phyloP scores from a whole-genome alignment of 2,329 filamentous ascomycete species.

The Cytospora piceae region DNA sequence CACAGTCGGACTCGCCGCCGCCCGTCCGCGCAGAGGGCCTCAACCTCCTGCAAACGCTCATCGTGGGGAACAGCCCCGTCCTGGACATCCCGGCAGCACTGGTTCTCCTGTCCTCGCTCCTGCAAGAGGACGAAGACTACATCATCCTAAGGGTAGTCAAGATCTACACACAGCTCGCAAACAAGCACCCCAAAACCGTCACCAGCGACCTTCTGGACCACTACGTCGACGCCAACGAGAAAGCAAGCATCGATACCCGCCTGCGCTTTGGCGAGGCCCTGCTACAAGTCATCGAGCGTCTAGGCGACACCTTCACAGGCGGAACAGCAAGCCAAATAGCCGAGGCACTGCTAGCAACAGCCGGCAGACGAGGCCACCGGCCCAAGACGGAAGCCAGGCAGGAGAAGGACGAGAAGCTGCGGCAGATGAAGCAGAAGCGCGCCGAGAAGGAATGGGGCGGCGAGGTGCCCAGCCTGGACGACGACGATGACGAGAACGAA shows the following conservation, averaged over 20 bases:
- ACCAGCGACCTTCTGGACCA: conserved; percentile 66
- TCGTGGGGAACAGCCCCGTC: conserved; percentile 58
- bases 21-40: conserved; percentile 70
- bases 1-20: conserved; percentile 62
- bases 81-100: conserved; percentile 69
- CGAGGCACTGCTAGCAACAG: conserved; percentile 64
- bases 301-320: conserved; percentile 59
- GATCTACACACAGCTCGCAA: conserved; percentile 64
- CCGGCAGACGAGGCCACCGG: conserved; percentile 65
- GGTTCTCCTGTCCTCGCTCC: conserved; percentile 65
- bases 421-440: conserved; percentile 53
- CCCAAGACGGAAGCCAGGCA: conserved; percentile 63
- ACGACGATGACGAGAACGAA: conserved; percentile 49
- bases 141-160: conserved; percentile 71
- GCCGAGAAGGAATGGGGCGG: conserved; percentile 60
- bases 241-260: conserved; percentile 62
- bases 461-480: conserved; percentile 52
- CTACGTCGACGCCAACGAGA: conserved; percentile 67
- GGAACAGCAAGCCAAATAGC: conserved; percentile 56
- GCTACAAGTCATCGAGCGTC: conserved; percentile 64
- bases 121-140: conserved; percentile 71
- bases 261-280: conserved; percentile 72
- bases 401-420: conserved; percentile 52
- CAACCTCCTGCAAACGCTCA: conserved; percentile 61
- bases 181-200: conserved; percentile 64